These are phyloP conservation scores for Pichia cactophila DNA, from an alignment of 1,139 yeast species.

Conservation along the genomic window DNA sequence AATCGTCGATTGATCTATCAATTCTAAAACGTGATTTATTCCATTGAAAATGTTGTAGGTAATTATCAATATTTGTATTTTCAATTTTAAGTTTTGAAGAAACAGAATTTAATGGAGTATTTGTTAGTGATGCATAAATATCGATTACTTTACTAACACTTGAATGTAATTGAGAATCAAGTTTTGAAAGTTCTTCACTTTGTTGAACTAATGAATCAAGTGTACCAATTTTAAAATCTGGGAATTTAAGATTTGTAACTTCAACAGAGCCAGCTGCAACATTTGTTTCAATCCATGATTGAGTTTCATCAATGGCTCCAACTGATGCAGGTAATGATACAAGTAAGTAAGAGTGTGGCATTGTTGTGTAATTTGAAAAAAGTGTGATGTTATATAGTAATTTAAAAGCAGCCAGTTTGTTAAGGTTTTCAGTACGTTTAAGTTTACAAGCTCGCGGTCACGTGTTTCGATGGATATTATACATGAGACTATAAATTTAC, in stretches of 20 bases:
- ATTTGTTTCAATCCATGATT: slow-evolving; percentile 36
- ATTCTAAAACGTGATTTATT: slow-evolving; percentile 76
- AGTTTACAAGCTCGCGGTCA: neutral
- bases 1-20: slow-evolving; percentile 73
- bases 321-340: slow-evolving; percentile 48
- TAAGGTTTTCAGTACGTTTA: neutral
- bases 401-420: neutral
- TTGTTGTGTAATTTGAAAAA: neutral
- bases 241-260: slow-evolving; percentile 49
- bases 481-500: too few species aligned
- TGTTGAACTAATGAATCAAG: slow-evolving; percentile 85
- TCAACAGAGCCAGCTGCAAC: slow-evolving; percentile 38
- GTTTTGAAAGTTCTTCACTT: slow-evolving; percentile 78
- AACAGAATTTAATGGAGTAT: neutral
- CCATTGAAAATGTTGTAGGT: slow-evolving; percentile 76
- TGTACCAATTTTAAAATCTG: slow-evolving; percentile 92
- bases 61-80: slow-evolving; percentile 47
- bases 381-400: neutral
- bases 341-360: slow-evolving; percentile 31
- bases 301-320: slow-evolving; percentile 27
- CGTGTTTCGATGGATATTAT: neutral
- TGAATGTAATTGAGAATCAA: slow-evolving; percentile 65
- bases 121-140: slow-evolving; percentile 33
- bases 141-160: slow-evolving; percentile 74
- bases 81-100: slow-evolving; percentile 26